phyloP scores from a whole-genome alignment of 257 asterid species.

The Ballota nigra region DNA sequence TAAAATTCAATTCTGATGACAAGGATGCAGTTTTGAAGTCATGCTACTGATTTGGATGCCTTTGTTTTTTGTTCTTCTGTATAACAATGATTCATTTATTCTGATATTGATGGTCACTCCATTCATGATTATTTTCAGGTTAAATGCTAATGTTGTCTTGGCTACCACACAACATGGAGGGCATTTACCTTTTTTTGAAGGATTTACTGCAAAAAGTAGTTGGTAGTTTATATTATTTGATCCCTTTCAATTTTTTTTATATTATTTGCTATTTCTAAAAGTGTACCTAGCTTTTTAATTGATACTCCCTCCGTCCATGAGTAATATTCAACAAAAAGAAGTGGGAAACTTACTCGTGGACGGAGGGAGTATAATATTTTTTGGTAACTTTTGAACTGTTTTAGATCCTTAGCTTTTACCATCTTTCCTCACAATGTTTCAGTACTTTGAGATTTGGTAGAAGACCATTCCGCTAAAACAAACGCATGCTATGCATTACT shows the following conservation, averaged over 20 bases:
- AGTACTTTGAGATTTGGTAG: not conserved
- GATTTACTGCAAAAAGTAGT: conserved; percentile 57
- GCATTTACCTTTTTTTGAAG: conserved; percentile 82
- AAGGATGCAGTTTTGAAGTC: not conserved
- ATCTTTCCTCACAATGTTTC: not conserved
- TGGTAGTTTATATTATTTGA: conserved; percentile 42
- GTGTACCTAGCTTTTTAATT: not conserved
- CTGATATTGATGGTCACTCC: not conserved
- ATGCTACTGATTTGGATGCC: not conserved
- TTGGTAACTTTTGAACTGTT: not conserved
- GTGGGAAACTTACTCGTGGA: too few species aligned
- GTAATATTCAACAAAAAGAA: too few species aligned
- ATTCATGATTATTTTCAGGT: conserved; percentile 39
- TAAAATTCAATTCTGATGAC: not conserved
- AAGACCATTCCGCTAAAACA: not conserved
- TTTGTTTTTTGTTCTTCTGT: not conserved
- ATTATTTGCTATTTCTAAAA: not conserved
- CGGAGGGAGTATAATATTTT: not conserved
- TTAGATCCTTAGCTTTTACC: not conserved
- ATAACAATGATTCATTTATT: not conserved
- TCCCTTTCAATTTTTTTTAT: too few species aligned
- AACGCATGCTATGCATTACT: not conserved
- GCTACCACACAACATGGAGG: conserved; percentile 88
- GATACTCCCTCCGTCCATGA: too few species aligned
- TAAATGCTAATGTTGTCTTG: conserved; percentile 61